phyloP scores from a whole-genome alignment of 352 stramenopile species.

The Globisporangium camurandrum region DNA sequence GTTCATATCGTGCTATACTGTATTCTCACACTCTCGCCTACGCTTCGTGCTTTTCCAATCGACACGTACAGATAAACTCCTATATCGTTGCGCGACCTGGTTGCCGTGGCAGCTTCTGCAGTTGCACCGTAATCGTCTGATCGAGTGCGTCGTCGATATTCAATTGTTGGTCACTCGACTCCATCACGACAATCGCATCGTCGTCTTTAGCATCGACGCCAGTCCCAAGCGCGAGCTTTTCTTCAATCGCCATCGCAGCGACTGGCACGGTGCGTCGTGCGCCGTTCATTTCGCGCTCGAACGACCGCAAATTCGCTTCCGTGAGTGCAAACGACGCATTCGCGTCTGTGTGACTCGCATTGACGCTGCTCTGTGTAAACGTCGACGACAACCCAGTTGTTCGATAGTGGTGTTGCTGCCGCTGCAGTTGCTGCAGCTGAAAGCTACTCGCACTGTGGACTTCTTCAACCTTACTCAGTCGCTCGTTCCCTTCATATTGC shows the following conservation, averaged over 20 bases:
- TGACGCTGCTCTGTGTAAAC: slow-evolving; percentile 8
- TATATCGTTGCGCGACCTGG: slow-evolving; percentile 5
- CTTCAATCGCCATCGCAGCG: neutral
- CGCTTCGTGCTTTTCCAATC: no score
- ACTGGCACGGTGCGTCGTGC: neutral
- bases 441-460: no score
- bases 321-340: slow-evolving; percentile 8
- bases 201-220: neutral
- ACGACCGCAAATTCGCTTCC: slow-evolving; percentile 11
- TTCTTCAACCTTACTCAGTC: slow-evolving; percentile 1
- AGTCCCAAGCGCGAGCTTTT: slow-evolving; percentile 1
- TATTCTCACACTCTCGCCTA: no score
- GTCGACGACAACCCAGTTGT: slow-evolving; percentile 8
- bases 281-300: slow-evolving; percentile 8
- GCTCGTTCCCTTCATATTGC: slow-evolving; percentile 13
- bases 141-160: neutral
- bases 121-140: neutral
- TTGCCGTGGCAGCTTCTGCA: neutral
- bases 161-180: neutral
- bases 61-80: no score
- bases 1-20: neutral
- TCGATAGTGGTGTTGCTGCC: neutral
- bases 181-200: neutral
- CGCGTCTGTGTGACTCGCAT: neutral
- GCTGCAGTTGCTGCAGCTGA: neutral